Evolutionary conservation across 2,329 filamentous ascomycete species (phyloP).

Genomic region (Penicillium sp.): DNA sequence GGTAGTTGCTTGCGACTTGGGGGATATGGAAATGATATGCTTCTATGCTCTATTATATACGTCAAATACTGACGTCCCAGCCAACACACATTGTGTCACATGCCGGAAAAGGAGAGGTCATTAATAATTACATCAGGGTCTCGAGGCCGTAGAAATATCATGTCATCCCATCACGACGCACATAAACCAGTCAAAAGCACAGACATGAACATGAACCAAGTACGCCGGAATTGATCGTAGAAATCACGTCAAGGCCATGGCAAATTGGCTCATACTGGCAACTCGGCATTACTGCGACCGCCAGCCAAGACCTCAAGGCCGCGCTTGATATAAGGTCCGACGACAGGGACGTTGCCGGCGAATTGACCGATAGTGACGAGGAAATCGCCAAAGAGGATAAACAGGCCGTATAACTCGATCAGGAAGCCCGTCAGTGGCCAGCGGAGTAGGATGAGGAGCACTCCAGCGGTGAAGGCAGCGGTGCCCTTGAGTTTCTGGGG

Average conservation of each 20-base stretch:
- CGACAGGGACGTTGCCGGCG: conserved; percentile 72
- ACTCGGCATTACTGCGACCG: conserved; percentile 65
- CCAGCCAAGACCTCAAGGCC: conserved; percentile 66
- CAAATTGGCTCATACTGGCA: conserved; percentile 42
- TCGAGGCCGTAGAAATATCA: conserved; percentile 4
- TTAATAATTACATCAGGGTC: conserved; percentile 22
- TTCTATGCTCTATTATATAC: conserved; percentile 17
- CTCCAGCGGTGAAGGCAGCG: conserved; percentile 76
- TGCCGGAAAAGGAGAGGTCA: conserved; percentile 11
- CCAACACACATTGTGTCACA: neutral
- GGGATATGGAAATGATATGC: neutral
- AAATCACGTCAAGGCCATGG: neutral
- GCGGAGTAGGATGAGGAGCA: conserved; percentile 76
- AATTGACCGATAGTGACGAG: conserved; percentile 87
- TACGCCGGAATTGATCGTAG: neutral
- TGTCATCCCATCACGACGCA: conserved; percentile 3
- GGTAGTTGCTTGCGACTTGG: neutral
- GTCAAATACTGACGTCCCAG: conserved; percentile 7
- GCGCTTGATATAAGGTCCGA: conserved; percentile 79
- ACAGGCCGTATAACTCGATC: conserved; percentile 87
- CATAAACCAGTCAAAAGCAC: neutral
- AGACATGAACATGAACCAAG: neutral
- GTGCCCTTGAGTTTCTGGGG: conserved; percentile 90
- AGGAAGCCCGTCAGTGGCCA: conserved; percentile 91
- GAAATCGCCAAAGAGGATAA: conserved; percentile 93